Evolutionary conservation across 2,329 filamentous ascomycete genomes (phyloP), one percentile per base, ranked within the genome.

Genomic region (Nothophoma quercina): DNA sequence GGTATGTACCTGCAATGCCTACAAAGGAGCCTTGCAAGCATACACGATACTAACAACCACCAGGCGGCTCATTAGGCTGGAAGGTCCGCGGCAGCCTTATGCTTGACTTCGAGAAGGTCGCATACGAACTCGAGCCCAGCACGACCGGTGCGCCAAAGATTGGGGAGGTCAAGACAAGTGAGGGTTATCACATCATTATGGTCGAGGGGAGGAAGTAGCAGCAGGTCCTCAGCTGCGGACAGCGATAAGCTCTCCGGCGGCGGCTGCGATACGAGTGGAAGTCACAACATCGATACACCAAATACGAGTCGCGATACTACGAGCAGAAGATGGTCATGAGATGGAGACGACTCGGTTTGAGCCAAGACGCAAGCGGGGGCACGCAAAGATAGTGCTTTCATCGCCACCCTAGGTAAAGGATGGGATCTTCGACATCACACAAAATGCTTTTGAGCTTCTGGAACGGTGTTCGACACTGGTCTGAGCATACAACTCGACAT

Each of bases 161-260:
- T 67, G 88, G 79, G 1, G 87, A 91, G 76, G 86, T 81, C 18
- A 91, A 90, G 79, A 92, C 89, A 1, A 81, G 78, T 1, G 88
- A 89, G 75, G 90, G 89, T 1, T 92, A 92, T 77, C 89, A 93
- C 72, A 85, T 93, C 59, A 85, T 93, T 60, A 91, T 92, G 86
- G 89, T 92, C 3, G 85, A 88, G 66, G 85, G 85, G 41, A 77
- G 85, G 68, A 86, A 85, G 70, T 69, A 36, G 43, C 40, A n/a
- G n/a, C 10, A 22, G 19, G 12, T 32, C 13, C n/a, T 9, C 21
- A 19, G 18, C 19, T 15, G 25, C 15, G 22, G 13, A 13, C 35
- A 7, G 22, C 21, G 22, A 39, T 23, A 7, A 12, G 7, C 4
- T n/a, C 8, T 15, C n/a, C 28, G 12, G 19, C 12, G 21, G 12